Evolutionary conservation across 352 stramenopile genomes (phyloP).

Genomic region (Phytophthora sp.): DNA sequence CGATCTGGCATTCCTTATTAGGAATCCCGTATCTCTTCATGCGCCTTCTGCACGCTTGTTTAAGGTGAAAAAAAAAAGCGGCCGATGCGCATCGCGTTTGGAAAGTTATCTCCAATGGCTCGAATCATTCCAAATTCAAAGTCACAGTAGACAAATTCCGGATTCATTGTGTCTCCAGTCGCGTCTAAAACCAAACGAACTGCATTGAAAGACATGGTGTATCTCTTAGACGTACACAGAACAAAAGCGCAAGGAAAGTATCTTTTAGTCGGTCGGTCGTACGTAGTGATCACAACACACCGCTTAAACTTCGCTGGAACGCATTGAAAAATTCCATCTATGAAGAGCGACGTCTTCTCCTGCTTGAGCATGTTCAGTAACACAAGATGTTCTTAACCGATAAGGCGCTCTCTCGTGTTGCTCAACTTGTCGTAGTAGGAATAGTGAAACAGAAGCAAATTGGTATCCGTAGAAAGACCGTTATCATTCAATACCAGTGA

Average conservation of each 20-base stretch:
- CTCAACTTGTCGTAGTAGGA: background rate
- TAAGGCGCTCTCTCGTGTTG: background rate
- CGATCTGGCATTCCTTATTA: background rate
- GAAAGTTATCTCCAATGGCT: conserved; percentile 20
- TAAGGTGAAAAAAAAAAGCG: conserved; percentile 32
- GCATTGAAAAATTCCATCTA: conserved; percentile 35
- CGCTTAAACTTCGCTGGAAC: conserved; percentile 19
- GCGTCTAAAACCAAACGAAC: conserved; percentile 15
- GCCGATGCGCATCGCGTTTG: background rate
- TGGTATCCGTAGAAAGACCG: background rate
- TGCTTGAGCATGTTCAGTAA: conserved; percentile 6
- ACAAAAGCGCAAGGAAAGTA: conserved; percentile 20
- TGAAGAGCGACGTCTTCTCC: conserved; percentile 18
- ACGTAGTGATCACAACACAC: conserved; percentile 23
- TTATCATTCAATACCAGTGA: background rate
- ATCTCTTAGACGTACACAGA: conserved; percentile 8
- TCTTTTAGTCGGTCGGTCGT: conserved; percentile 1
- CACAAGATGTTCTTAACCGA: background rate
- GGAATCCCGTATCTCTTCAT: conserved; percentile 16
- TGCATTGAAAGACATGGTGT: conserved; percentile 24
- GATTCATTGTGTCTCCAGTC: conserved; percentile 5
- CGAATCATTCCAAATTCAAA: conserved; percentile 27
- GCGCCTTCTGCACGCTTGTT: conserved; percentile 7
- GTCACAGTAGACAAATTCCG: conserved; percentile 22
- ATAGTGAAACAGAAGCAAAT: background rate